Evolutionary conservation across 148 eudicot species (phyloP).

Genomic region (Rhododendron vialii): DNA sequence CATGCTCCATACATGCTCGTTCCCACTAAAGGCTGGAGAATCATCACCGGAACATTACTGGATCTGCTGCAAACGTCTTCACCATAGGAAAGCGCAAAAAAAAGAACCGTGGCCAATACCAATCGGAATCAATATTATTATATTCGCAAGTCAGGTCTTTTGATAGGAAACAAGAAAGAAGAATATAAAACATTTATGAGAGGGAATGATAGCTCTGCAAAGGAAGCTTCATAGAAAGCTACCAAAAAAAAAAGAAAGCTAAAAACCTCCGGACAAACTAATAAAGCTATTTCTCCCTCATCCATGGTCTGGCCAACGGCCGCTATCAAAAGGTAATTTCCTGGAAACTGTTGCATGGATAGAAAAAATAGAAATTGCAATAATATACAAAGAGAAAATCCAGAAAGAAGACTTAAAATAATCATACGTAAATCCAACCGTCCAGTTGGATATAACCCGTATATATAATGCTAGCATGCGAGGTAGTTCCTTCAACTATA

Average conservation of each 20-base stretch:
- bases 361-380: background rate
- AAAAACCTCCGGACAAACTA: slow-evolving; percentile 2
- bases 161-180: background rate
- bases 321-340: slow-evolving; percentile 30
- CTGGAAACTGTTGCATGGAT: slow-evolving; percentile 22
- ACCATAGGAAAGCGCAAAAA: too few species aligned
- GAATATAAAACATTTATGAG: background rate
- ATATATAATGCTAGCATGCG: too few species aligned
- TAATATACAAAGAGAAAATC: background rate
- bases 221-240: slow-evolving; percentile 45
- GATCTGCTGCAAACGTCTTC: too few species aligned
- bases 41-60: too few species aligned
- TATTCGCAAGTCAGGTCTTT: background rate
- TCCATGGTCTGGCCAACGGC: background rate
- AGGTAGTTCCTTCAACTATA: background rate
- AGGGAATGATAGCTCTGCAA: background rate
- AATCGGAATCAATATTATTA: background rate
- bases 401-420: background rate
- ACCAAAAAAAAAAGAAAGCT: slow-evolving; percentile 13
- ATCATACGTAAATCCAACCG: background rate
- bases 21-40: too few species aligned
- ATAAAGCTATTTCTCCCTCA: background rate
- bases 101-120: too few species aligned
- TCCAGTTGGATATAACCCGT: background rate
- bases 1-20: too few species aligned